Percentiles rank a stretch among this genome's conserved stretches.
phyloP scores from a whole-genome alignment of 495 filamentous ascomycete genomes.

The Rhizodiscina lignyota region DNA sequence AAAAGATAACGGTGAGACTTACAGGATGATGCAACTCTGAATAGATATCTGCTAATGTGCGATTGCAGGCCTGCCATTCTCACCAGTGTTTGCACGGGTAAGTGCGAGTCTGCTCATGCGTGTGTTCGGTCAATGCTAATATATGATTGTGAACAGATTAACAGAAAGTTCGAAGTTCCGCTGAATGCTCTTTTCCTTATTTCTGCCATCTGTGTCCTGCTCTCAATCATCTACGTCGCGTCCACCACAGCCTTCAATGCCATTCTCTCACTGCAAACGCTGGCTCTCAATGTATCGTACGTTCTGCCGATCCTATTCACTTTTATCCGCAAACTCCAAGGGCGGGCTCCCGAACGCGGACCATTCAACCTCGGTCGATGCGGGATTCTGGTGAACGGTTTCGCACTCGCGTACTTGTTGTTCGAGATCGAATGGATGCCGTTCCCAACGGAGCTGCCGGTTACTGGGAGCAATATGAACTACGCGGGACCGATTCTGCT shows the following conservation, averaged over 20 bases:
- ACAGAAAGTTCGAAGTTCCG: background rate
- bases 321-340: background rate
- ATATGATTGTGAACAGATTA: background rate
- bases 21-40: too few relatives aligned
- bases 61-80: too few relatives aligned
- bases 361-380: background rate
- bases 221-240: background rate
- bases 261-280: background rate
- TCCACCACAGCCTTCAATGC: background rate
- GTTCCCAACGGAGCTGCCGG: background rate
- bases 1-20: too few relatives aligned
- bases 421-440: background rate
- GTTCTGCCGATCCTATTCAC: background rate
- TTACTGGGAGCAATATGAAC: background rate
- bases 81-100: too few relatives aligned
- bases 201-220: background rate
- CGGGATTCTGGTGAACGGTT: background rate
- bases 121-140: background rate
- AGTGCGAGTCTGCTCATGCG: background rate
- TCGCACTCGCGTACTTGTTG: background rate
- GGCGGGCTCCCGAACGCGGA: background rate
- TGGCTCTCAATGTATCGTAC: background rate
- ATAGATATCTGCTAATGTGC: too few relatives aligned
- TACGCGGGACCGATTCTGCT: background rate
- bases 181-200: background rate